A percentile compares a stretch with the other conserved stretches of the same genome.
These are phyloP conservation scores for Phytophthora foliorum DNA, from an alignment of 352 stramenopile genomes.

Conservation along the genomic window DNA sequence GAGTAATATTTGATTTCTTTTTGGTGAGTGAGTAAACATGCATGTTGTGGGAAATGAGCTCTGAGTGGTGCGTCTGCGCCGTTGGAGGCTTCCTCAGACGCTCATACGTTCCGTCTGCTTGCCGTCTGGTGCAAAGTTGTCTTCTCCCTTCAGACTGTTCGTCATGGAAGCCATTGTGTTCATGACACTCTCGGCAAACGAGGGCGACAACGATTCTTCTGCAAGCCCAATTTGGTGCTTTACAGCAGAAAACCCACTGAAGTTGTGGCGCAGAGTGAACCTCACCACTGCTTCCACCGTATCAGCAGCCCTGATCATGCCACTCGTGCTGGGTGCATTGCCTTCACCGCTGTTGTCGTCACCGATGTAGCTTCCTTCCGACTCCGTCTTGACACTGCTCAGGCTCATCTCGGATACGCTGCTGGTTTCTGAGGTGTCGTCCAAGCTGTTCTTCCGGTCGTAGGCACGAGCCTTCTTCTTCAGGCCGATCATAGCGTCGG, in stretches of 20 bases:
- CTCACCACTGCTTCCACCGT: slow-evolving; percentile 30
- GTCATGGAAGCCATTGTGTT: slow-evolving; percentile 17
- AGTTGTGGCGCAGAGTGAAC: slow-evolving; percentile 21
- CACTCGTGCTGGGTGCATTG: slow-evolving; percentile 2
- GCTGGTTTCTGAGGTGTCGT: not conserved
- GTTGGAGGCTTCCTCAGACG: slow-evolving; percentile 1
- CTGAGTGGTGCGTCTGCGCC: no score
- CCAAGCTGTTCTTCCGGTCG: slow-evolving; percentile 23
- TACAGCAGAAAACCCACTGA: slow-evolving; percentile 29
- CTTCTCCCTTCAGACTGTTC: slow-evolving; percentile 23
- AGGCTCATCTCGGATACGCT: not conserved
- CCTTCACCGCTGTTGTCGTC: slow-evolving; percentile 8
- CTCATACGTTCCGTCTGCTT: slow-evolving; percentile 20
- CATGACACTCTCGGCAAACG: slow-evolving; percentile 22
- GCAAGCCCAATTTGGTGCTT: slow-evolving; percentile 27
- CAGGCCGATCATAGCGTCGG: slow-evolving; percentile 15
- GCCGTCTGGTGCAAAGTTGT: not conserved
- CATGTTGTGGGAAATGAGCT: no score
- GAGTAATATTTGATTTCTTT: no score
- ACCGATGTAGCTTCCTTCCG: slow-evolving; percentile 20
- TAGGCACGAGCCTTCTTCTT: slow-evolving; percentile 32
- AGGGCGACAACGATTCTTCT: slow-evolving; percentile 25
- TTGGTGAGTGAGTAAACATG: no score
- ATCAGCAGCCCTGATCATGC: slow-evolving; percentile 4
- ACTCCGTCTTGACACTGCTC: slow-evolving; percentile 11